A percentile compares a stretch with the other conserved stretches of the same genome.
These are phyloP conservation scores for Mrakia gelida DNA, from an alignment of 768 basidiomycete species.

Conservation along the genomic window DNA sequence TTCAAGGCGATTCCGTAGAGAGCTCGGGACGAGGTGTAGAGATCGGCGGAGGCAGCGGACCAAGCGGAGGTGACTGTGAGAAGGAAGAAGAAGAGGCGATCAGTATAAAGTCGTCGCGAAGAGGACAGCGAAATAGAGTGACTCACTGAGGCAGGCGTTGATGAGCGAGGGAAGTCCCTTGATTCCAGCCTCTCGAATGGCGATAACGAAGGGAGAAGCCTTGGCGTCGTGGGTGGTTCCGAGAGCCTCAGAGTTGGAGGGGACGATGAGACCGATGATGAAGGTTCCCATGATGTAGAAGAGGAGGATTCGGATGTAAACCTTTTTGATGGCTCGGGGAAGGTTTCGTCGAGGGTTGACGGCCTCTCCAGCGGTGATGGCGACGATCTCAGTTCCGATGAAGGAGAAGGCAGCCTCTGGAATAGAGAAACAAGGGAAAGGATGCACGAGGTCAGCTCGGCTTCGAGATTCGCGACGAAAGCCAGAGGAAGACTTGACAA, in stretches of 20 bases:
- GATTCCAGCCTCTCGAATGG: slow-evolving; percentile 70
- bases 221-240: slow-evolving; percentile 60
- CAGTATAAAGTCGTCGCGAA: too few relatives aligned
- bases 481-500: background rate
- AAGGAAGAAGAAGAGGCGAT: too few relatives aligned
- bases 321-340: slow-evolving; percentile 63
- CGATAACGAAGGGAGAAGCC: slow-evolving; percentile 86
- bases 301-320: slow-evolving; percentile 71
- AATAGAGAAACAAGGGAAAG: slow-evolving; percentile 50
- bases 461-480: too few relatives aligned
- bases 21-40: slow-evolving; percentile 73
- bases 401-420: slow-evolving; percentile 81
- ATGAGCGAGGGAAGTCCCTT: slow-evolving; percentile 71
- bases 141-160: slow-evolving; percentile 36
- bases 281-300: slow-evolving; percentile 59
- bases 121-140: too few relatives aligned
- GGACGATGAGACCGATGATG: slow-evolving; percentile 67
- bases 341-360: slow-evolving; percentile 72
- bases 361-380: slow-evolving; percentile 47
- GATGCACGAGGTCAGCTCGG: background rate
- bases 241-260: slow-evolving; percentile 46
- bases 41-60: slow-evolving; percentile 83
- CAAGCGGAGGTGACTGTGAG: slow-evolving; percentile 73
- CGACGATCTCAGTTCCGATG: slow-evolving; percentile 89
- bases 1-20: slow-evolving; percentile 76